phyloP scores from a whole-genome alignment of 2,329 filamentous ascomycete species.

The Botrytis aclada region DNA sequence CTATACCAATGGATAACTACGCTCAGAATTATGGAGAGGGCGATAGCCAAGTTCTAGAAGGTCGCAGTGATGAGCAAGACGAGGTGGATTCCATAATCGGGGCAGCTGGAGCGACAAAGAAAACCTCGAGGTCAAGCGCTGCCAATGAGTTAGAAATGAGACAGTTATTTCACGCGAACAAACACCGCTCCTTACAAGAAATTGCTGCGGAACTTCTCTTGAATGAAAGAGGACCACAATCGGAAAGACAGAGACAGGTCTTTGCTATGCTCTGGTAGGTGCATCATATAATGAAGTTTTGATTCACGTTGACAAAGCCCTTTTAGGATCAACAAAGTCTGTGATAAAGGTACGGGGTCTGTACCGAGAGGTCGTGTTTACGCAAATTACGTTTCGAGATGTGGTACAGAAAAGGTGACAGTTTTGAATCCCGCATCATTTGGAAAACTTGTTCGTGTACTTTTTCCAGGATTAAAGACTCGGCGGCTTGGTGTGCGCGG shows the following conservation, averaged over 20 bases:
- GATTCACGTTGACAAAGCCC: constrained; percentile 20
- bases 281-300: constrained; percentile 1
- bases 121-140: constrained; percentile 63
- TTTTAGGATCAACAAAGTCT: constrained; percentile 68
- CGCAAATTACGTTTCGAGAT: constrained; percentile 89
- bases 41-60: constrained; percentile 59
- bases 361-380: constrained; percentile 93
- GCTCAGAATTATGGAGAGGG: constrained; percentile 54
- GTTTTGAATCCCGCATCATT: constrained; percentile 96
- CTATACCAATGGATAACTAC: constrained; percentile 54
- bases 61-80: constrained; percentile 52
- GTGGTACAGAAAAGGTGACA: constrained; percentile 88
- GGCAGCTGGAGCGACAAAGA: constrained; percentile 49
- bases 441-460: constrained; percentile 91
- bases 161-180: constrained; percentile 68
- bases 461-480: constrained; percentile 94
- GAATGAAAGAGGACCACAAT: constrained; percentile 76
- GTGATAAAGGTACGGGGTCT: constrained; percentile 73
- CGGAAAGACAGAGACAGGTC: constrained; percentile 78
- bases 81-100: constrained; percentile 53
- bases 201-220: constrained; percentile 74
- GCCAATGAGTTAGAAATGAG: constrained; percentile 81
- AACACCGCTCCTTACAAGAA: constrained; percentile 64
- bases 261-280: constrained; percentile 86
- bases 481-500: constrained; percentile 87